Evolutionary conservation across 345 rosid genomes (phyloP).

Genomic region (Cardamine occulta): DNA sequence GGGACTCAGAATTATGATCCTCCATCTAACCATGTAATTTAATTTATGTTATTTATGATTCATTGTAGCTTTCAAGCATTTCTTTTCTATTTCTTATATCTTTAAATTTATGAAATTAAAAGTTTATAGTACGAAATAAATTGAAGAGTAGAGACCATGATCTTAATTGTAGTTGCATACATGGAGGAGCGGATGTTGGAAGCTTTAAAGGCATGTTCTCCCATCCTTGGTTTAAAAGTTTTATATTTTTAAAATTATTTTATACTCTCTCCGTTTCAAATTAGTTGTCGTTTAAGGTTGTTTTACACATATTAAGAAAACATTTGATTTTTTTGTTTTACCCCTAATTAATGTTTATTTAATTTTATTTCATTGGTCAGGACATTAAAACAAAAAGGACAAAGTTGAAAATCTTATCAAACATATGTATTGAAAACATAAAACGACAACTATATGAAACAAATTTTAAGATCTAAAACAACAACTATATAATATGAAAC

Average conservation of each 20-base stretch:
- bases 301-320: no score
- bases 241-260: background rate
- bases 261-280: no score
- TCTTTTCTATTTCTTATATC: background rate
- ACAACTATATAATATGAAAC: no score
- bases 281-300: no score
- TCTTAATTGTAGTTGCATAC: conserved; percentile 37
- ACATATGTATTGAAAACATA: no score
- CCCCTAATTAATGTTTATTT: no score
- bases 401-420: no score
- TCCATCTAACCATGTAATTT: conserved; percentile 25
- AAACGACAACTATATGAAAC: no score
- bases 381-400: no score
- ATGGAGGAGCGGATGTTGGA: conserved; percentile 35
- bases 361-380: no score
- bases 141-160: conserved; percentile 28
- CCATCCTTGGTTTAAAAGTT: background rate
- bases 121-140: conserved; percentile 18
- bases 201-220: conserved; percentile 30
- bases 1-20: conserved; percentile 20
- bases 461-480: no score
- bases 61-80: conserved; percentile 22
- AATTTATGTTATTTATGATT: conserved; percentile 8
- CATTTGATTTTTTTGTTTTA: no score
- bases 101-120: conserved; percentile 13